Evolutionary conservation across 129 eudicot species (phyloP).

Genomic region (Centaurea solstitialis): DNA sequence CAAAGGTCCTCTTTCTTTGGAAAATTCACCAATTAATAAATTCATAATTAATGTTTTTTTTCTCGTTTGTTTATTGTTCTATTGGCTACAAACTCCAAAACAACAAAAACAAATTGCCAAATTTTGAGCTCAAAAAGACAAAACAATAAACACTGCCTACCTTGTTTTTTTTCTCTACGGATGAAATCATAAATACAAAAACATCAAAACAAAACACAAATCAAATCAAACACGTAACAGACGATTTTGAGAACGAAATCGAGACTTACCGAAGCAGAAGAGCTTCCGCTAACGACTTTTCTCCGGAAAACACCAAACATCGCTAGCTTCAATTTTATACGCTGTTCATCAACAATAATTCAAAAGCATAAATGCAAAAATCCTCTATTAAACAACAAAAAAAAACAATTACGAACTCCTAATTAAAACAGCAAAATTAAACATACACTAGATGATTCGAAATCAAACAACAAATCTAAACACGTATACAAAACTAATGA

Average conservation of each 20-base stretch:
- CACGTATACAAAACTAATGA: too few species aligned
- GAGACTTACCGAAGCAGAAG: slow-evolving; percentile 48
- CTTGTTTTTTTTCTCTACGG: neutral
- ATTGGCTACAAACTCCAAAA: slow-evolving; percentile 2
- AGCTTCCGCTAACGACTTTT: slow-evolving; percentile 48
- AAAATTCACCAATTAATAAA: neutral
- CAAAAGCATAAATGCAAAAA: neutral
- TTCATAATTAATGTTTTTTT: neutral
- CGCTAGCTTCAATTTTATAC: slow-evolving; percentile 27
- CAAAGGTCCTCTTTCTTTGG: neutral
- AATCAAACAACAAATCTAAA: too few species aligned
- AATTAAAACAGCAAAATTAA: neutral
- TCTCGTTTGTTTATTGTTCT: neutral
- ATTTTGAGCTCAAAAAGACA: slow-evolving; percentile 1
- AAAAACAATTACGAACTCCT: neutral
- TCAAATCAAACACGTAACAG: slow-evolving; percentile 1
- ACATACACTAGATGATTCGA: neutral
- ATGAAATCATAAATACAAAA: neutral
- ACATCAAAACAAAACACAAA: neutral
- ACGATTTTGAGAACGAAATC: neutral
- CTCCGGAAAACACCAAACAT: slow-evolving; percentile 64
- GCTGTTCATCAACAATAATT: slow-evolving; percentile 10
- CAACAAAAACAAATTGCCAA: neutral
- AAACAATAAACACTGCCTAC: neutral
- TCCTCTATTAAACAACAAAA: neutral